Evolutionary conservation across 225 moss, liverwort and hornwort species (phyloP).

Genomic region (Pseudisothecium myosuroides): DNA sequence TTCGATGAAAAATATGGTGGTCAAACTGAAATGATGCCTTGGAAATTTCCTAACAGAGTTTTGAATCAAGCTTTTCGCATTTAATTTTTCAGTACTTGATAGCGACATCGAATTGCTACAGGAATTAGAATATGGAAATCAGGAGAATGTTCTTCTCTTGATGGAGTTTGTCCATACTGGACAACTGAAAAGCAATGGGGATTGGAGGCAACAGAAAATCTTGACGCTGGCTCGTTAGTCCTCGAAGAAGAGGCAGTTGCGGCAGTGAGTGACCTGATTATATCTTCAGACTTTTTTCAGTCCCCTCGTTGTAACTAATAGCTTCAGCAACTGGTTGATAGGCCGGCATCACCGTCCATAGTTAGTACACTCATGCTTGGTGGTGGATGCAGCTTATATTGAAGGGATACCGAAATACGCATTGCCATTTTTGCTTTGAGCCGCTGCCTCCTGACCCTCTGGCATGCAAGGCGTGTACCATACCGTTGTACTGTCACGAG

Average conservation of each 20-base stretch:
- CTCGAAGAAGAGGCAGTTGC: conserved; percentile 71
- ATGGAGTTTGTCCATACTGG: conserved; percentile 28
- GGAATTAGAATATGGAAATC: conserved; percentile 8
- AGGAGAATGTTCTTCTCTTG: not conserved
- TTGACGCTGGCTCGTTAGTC: conserved; percentile 51
- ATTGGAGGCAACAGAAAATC: conserved; percentile 26
- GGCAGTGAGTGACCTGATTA: conserved; percentile 39
- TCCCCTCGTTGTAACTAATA: not conserved
- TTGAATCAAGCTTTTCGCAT: not conserved
- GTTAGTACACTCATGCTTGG: not conserved
- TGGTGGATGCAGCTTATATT: conserved; percentile 54
- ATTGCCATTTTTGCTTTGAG: conserved; percentile 85
- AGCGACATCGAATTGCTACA: not conserved
- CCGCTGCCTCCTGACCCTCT: conserved; percentile 55
- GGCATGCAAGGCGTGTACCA: conserved; percentile 55
- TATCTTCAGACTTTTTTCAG: not conserved
- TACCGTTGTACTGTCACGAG: conserved; percentile 60
- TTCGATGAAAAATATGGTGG: not conserved
- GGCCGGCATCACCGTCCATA: not conserved
- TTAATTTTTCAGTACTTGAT: not conserved
- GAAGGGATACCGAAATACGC: conserved; percentile 47
- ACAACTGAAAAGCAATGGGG: conserved; percentile 60
- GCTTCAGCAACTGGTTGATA: not conserved
- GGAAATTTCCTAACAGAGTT: not conserved
- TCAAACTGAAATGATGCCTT: not conserved